Base-by-base conservation (phyloP, 768 basidiomycete species). In the Panus rudis region DNA sequence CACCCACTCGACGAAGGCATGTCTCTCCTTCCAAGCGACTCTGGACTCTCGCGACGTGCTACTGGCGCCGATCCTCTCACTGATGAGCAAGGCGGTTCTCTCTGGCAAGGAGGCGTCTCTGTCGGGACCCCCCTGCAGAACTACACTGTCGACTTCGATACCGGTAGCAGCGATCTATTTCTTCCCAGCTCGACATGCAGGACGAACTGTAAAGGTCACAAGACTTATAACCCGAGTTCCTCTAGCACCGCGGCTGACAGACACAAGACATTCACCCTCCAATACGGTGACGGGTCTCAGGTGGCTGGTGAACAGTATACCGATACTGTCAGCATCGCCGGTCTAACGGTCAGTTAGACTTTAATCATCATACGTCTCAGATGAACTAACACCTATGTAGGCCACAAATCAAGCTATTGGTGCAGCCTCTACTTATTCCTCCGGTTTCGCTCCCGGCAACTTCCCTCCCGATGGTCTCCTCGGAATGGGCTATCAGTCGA, bases 341-440 rank as follows among this genome's bases (percentile, higher is more conserved):
- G 66, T 14, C 39, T 58, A 14, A 55, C 30, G 19, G 43, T 55
- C 24, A 32, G 49, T 45, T 4, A 14, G n/a, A 14, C 25, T 31
- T 40, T n/a, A n/a, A 41, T 5, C 19, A 28, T 35, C 33, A 7
- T 22, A 2, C 17, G 23, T 12, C 8, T 31, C 11, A 4, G 20
- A 13, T 47, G 45, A 43, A 20, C 49, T 12, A 37, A 35, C 13
- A 17, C 43, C 26, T 45, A 26, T 50, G 16, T 26, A 64, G 53
- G 72, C 68, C 6, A 52, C 48, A 3, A 52, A 53, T 30, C 76
- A 76, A 53, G 60, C 59, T 3, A 49, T 78, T 13, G 73, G 72
- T 11, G 65, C 66, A 17, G 73, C 75, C 19, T 61, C 54, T 12
- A 54, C 51, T 2, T 71, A 70, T 40, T 68, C 67, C 12, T 7